Base-by-base conservation (phyloP, 768 basidiomycete genomes). In the Rhodotorula taiwanensis region DNA sequence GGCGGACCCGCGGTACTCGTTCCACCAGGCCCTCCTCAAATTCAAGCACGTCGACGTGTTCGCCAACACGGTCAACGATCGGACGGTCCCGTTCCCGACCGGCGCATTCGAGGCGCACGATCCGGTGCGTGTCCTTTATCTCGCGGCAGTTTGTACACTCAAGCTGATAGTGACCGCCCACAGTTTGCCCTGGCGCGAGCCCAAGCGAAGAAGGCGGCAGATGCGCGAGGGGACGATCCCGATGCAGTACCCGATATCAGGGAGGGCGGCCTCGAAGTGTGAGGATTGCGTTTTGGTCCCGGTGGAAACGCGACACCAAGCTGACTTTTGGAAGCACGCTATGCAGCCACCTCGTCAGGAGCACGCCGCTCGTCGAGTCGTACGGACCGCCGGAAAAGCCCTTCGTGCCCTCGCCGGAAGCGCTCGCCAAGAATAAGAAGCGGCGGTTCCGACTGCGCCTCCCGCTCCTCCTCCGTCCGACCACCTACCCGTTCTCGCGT, bases 81-180 rank as follows among this genome's bases (percentile, higher is more conserved):
- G 77, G 5, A 89, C 89, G 1, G 90, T 94, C 4, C 88, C 91
- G 1, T 93, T 87, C 71, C 77, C 86, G 21, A 89, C 88, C 2
- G 83, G 87, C 11, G 83, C 84, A 13, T 85, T 90, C 36, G 86
- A 88, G 62, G 74, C 77, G 0, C 75, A 80, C 64, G 86, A 93
- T 74, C 80, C 83, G n/a, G 45, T 47, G 21, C 45, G 45, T 27
- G 0, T 90, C 89, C 73, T 76, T 78, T 18, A 79, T 82, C 20
- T 77, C 82, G 64, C 27, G 14, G 56, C 27, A 15, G 43, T 23
- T 41, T 41, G 39, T n/a, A n/a, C n/a, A n/a, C n/a, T n/a, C n/a
- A n/a, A n/a, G n/a, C 36, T 39, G 16, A 39, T 39, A 9, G 10
- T 9, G 36, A 39, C 43, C 45, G 25, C 27, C 27, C 25, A 16